A percentile compares a stretch with the other conserved stretches of the same genome.
phyloP scores from a whole-genome alignment of 2,329 filamentous ascomycete genomes.

The Fusarium neocosmosporiellum region DNA sequence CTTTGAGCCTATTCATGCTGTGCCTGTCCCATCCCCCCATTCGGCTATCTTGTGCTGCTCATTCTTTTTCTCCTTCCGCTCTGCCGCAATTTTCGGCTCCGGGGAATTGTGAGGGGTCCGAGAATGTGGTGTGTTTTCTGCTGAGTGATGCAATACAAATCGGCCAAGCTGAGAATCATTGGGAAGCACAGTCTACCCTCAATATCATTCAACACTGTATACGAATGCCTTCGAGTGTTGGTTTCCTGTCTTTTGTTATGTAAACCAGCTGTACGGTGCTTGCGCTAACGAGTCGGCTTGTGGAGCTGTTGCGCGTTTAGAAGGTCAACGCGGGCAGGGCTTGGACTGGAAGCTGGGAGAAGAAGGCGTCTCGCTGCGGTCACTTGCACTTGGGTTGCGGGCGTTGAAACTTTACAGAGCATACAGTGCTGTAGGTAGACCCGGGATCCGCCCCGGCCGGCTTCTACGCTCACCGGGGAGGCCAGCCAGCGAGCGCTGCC shows the following conservation, averaged over 20 bases:
- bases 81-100: constrained; percentile 1
- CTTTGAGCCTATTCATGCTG: constrained; percentile 9
- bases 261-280: constrained; percentile 14
- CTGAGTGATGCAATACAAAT: constrained; percentile 4
- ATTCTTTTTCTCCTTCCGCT: background rate
- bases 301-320: background rate
- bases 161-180: background rate
- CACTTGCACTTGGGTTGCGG: background rate
- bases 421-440: background rate
- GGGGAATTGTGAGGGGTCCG: constrained; percentile 2
- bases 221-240: background rate
- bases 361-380: background rate
- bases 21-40: constrained; percentile 8
- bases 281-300: constrained; percentile 6
- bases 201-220: constrained; percentile 7
- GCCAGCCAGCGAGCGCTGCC: constrained; percentile 2
- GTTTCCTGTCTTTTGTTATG: background rate
- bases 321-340: background rate
- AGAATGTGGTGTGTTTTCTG: constrained; percentile 3
- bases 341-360: background rate
- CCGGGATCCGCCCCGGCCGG: constrained; percentile 30
- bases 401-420: background rate
- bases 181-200: background rate
- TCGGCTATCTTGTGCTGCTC: constrained; percentile 11
- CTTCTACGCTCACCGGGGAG: background rate